These are phyloP conservation scores for Avena eriantha DNA, from an alignment of 176 grass and related monocot genomes.

Conservation along the genomic window DNA sequence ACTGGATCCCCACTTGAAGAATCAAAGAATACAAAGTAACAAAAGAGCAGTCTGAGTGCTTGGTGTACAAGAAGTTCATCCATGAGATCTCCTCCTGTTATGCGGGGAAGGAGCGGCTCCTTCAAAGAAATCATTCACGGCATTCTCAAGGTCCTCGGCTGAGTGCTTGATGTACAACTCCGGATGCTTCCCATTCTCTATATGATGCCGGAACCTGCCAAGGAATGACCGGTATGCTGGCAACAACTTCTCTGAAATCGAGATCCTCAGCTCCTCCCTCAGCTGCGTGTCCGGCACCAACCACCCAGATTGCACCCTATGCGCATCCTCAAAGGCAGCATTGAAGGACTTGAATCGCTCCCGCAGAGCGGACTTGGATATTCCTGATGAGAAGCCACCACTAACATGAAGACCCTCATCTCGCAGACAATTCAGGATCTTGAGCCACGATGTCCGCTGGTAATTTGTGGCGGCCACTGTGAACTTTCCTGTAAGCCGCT, in stretches of 20 bases:
- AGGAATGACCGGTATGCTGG: constrained; percentile 92
- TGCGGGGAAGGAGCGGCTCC: constrained; percentile 55
- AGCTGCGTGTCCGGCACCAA: constrained; percentile 77
- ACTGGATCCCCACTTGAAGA: constrained; percentile 39
- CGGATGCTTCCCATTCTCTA: constrained; percentile 87
- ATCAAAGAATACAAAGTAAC: constrained; percentile 60
- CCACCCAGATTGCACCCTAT: constrained; percentile 77
- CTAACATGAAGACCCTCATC: constrained; percentile 89
- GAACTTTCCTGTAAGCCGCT: constrained; percentile 73
- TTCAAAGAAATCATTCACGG: constrained; percentile 80
- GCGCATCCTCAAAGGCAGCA: constrained; percentile 79
- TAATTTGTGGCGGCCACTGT: constrained; percentile 67
- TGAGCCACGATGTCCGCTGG: constrained; percentile 69
- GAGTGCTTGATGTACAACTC: constrained; percentile 91
- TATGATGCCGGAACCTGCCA: constrained; percentile 87
- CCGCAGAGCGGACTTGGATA: constrained; percentile 79
- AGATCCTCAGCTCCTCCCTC: constrained; percentile 90
- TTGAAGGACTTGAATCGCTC: constrained; percentile 93
- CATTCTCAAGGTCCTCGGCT: constrained; percentile 82
- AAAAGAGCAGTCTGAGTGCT: constrained; percentile 32
- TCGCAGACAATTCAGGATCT: constrained; percentile 78
- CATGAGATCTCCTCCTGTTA: constrained; percentile 68
- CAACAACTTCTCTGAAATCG: constrained; percentile 82
- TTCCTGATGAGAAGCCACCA: constrained; percentile 77
- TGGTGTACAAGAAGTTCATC: constrained; percentile 34